Evolutionary conservation across 306 rosid genomes (phyloP).

Genomic region (Astragalus glycyphyllos): DNA sequence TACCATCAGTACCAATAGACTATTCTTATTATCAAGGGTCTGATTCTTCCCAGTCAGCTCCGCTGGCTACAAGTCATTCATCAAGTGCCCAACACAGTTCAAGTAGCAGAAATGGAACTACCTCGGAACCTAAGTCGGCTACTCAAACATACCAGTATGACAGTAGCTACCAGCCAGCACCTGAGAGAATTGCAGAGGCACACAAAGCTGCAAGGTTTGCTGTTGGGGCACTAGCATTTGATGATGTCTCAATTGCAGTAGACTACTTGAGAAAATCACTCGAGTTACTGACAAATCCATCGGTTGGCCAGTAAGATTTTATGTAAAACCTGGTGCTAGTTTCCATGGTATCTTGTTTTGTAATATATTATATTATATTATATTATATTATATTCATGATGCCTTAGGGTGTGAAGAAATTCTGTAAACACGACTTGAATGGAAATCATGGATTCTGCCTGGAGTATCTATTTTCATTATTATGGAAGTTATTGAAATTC

Average conservation of each 20-base stretch:
- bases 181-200: slow-evolving; percentile 94
- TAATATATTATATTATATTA: slow-evolving; percentile 42
- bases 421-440: slow-evolving; percentile 33
- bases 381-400: slow-evolving; percentile 25
- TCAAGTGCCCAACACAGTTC: slow-evolving; percentile 57
- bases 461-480: slow-evolving; percentile 17
- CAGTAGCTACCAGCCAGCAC: slow-evolving; percentile 80
- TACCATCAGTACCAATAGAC: slow-evolving; percentile 78
- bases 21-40: slow-evolving; percentile 69
- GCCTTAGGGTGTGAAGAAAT: slow-evolving; percentile 30
- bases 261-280: slow-evolving; percentile 87
- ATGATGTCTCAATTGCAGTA: slow-evolving; percentile 88
- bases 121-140: slow-evolving; percentile 56
- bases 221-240: slow-evolving; percentile 98
- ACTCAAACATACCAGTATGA: slow-evolving; percentile 73
- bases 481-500: slow-evolving; percentile 10
- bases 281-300: slow-evolving; percentile 90
- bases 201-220: slow-evolving; percentile 99
- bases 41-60: slow-evolving; percentile 72
- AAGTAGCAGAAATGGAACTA: slow-evolving; percentile 61
- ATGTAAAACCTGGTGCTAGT: slow-evolving; percentile 16
- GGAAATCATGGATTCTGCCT: slow-evolving; percentile 31
- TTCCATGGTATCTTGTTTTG: slow-evolving; percentile 41
- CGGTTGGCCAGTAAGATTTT: slow-evolving; percentile 56
- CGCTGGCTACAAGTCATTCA: slow-evolving; percentile 56